These are phyloP conservation scores for Cucurbita maxima DNA, from an alignment of 306 rosid genomes.

Conservation along the genomic window DNA sequence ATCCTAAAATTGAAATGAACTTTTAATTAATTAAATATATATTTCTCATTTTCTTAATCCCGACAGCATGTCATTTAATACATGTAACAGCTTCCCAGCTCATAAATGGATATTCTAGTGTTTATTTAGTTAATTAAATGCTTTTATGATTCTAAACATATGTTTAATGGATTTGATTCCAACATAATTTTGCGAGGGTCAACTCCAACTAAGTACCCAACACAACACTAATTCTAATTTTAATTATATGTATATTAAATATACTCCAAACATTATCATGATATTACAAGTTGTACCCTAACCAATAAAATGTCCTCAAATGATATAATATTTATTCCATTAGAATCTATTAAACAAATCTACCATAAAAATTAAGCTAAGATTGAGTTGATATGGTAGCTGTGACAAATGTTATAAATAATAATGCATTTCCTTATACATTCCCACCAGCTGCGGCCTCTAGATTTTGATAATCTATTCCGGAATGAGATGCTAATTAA, in stretches of 20 bases:
- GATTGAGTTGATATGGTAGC: neutral
- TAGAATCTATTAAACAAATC: neutral
- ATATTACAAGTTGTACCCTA: neutral
- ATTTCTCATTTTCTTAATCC: neutral
- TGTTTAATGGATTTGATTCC: neutral
- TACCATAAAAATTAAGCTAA: neutral
- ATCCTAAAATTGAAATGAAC: too few relatives aligned
- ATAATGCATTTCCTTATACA: neutral
- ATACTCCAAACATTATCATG: neutral
- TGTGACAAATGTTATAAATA: neutral
- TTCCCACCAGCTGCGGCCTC: neutral
- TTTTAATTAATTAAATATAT: too few relatives aligned
- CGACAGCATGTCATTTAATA: neutral
- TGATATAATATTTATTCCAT: neutral
- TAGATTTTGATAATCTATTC: conserved; percentile 2
- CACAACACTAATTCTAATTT: neutral
- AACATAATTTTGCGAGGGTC: neutral
- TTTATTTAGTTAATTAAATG: neutral
- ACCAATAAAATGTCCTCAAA: neutral
- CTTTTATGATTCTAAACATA: neutral
- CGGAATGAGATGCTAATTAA: neutral
- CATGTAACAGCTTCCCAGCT: neutral
- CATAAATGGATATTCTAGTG: neutral
- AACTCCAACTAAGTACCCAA: neutral
- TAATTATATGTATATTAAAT: neutral